Evolutionary conservation across 306 rosid genomes (phyloP), one percentile per base, ranked within the genome.

Genomic region (Vicia villosa): DNA sequence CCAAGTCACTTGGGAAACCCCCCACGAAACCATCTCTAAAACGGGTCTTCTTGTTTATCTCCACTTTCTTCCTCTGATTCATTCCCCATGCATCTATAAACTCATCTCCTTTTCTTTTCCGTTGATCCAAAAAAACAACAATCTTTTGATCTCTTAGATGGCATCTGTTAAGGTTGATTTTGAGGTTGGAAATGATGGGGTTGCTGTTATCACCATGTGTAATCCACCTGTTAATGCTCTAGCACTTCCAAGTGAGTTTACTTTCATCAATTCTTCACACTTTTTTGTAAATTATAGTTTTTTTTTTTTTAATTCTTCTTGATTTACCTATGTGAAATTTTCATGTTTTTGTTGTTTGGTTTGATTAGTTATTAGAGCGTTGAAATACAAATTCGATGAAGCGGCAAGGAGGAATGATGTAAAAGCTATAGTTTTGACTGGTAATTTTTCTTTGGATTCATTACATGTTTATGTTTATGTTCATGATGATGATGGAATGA

Each of bases 161-260:
- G 87, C 88, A 45, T 49, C 76, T 24, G 72, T 77, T 12, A 84
- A 79, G 69, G 90, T 94, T 70, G 95, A 86, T 82, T 46, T 91
- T 81, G 95, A 91, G 74, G 88, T 95, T 60, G 97, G 97, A 59
- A 63, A 40, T 80, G 97, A 95, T 66, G 97, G 92, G 85, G 97
- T 95, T 70, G 99, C 96, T 38, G 42, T 38, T 9, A 38, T 38
- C 42, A 38, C 42, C 10, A 38, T 38, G 13, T 38, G 13, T 38
- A 38, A 93, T 64, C 98, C 96, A 56, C 97, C 97, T 0, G 98
- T 90, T 0, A 90, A 90, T 83, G 98, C 97, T 66, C 68, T 93
- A 61, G 98, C 96, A 24, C 30, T 87, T 66, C 79, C 86, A 21
- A 73, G 96, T 94, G 32, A 70, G 88, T n/a, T 52, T 55, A 64